Conservation (phyloP, 2,329 filamentous ascomycete species). For the Alternaria triticimaculans region DNA sequence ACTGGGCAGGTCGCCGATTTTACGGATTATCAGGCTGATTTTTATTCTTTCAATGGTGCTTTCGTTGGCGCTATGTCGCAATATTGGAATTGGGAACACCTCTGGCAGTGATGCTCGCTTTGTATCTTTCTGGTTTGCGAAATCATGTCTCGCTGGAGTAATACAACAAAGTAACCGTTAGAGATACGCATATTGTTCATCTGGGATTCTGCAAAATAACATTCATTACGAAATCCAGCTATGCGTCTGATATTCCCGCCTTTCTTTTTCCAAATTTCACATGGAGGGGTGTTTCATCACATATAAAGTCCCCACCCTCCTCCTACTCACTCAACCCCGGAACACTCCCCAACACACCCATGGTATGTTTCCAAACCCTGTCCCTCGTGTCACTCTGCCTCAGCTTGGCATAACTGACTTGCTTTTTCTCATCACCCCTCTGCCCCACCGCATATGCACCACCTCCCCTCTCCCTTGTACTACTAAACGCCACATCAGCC, state of each 20-base stretch:
- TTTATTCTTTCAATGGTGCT: conserved; percentile 13
- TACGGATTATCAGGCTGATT: conserved; percentile 8
- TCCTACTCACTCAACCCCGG: neutral
- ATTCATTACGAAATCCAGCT: too few relatives aligned
- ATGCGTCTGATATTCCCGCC: neutral
- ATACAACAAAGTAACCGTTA: too few relatives aligned
- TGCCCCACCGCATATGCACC: conserved; percentile 36
- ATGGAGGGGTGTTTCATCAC: too few relatives aligned
- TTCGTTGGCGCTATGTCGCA: conserved; percentile 16
- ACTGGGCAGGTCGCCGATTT: conserved; percentile 19
- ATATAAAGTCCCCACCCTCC: neutral
- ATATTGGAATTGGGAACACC: conserved; percentile 18
- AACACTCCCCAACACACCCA: conserved; percentile 13
- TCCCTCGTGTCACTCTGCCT: conserved; percentile 33
- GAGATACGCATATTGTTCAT: too few relatives aligned
- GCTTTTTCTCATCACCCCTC: conserved; percentile 26
- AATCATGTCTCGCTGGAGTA: neutral
- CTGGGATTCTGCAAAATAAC: too few relatives aligned
- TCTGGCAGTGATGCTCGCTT: conserved; percentile 29
- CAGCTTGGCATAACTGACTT: conserved; percentile 25
- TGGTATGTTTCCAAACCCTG: conserved; percentile 44
- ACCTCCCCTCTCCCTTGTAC: conserved; percentile 29
- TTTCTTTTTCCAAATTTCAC: neutral
- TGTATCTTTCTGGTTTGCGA: neutral
- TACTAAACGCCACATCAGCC: conserved; percentile 23